These are phyloP conservation scores for Corniculantispora saksenae DNA, from an alignment of 2,329 filamentous ascomycete species.

Conservation along the genomic window DNA sequence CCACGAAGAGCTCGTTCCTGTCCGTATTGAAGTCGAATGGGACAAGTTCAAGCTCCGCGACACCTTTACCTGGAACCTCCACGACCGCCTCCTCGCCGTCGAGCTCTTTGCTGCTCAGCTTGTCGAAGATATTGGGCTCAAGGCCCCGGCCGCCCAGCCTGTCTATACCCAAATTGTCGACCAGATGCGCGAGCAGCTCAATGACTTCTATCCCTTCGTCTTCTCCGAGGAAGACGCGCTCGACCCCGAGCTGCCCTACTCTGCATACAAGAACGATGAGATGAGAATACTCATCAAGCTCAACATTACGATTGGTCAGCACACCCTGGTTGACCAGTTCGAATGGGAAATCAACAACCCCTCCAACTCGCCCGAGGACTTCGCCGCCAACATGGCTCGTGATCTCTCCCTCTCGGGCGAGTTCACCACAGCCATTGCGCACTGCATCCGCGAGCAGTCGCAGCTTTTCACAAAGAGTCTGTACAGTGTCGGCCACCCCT, in stretches of 20 bases:
- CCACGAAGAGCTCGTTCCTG: conserved; percentile 85
- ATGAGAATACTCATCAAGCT: conserved; percentile 96
- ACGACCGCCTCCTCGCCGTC: conserved; percentile 79
- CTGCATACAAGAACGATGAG: conserved; percentile 96
- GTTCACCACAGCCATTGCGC: conserved; percentile 95
- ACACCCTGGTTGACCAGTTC: conserved; percentile 94
- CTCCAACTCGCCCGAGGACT: conserved; percentile 90
- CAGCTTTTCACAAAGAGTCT: conserved; percentile 93
- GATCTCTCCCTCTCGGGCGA: conserved; percentile 92
- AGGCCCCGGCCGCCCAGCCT: conserved; percentile 67
- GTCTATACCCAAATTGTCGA: conserved; percentile 61
- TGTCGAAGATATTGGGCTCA: conserved; percentile 84
- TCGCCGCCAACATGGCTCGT: conserved; percentile 83
- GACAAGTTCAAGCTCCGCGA: conserved; percentile 95
- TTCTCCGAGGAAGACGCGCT: conserved; percentile 87
- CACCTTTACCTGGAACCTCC: conserved; percentile 97
- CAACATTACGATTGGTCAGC: conserved; percentile 94
- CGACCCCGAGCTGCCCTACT: conserved; percentile 86
- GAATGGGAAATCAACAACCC: conserved; percentile 99
- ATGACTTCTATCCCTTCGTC: conserved; percentile 90
- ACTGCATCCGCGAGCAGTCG: conserved; percentile 93
- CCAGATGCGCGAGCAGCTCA: conserved; percentile 85
- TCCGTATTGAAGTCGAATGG: conserved; percentile 90
- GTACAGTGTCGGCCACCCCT: conserved; percentile 90
- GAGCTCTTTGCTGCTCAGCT: conserved; percentile 87